Evolutionary conservation across 768 basidiomycete genomes (phyloP), one percentile per base, ranked within the genome.

Genomic region (Austroboletus festivus): DNA sequence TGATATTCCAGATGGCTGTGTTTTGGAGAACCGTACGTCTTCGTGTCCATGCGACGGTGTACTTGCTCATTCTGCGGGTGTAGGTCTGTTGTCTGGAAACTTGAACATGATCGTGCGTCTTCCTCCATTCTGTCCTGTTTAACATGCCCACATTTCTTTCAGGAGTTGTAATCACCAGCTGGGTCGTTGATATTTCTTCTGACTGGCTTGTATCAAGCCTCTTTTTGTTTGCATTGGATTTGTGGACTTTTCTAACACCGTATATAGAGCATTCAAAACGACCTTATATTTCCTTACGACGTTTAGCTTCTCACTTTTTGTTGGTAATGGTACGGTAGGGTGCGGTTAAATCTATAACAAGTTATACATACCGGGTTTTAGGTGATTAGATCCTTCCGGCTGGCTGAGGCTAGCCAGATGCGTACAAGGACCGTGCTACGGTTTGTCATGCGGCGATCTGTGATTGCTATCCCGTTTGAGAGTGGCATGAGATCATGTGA

Each of bases 1-100:
- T 46, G 78, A 83, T 58, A 81, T 89, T 38, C 87, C 86, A 20
- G 86, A 89, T 54, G 86, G 85, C 2, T 80, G 83, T 52, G 75
- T 82, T 53, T 68, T 86, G 44, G 85, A 86, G 67, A 85, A 85
- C 71, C 77, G 81, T 79, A 42, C 38, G 77, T 40, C 20, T 35
- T 46, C 11, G 30, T 11, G 22, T 44, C 22, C 1, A 2, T 33
- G 7, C 11, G 11, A 46, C 23, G 24, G 11, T 20, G 34, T 56
- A 38, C 51, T 57, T 52, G 54, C 56, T 56, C 21, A 64, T 22
- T 13, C 18, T 11, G 21, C 11, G 20, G 13, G 10, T 55, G 10
- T 49, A 76, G 81, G 84, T 56, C 68, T 90, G 47, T 71, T 90
- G 48, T 85, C 85, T 21, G 88, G 89, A 38, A 85, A 85, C 64